Evolutionary conservation across 2,329 filamentous ascomycete genomes (phyloP), one percentile per base, ranked within the genome.

Genomic region (Coniochaeta sp.): DNA sequence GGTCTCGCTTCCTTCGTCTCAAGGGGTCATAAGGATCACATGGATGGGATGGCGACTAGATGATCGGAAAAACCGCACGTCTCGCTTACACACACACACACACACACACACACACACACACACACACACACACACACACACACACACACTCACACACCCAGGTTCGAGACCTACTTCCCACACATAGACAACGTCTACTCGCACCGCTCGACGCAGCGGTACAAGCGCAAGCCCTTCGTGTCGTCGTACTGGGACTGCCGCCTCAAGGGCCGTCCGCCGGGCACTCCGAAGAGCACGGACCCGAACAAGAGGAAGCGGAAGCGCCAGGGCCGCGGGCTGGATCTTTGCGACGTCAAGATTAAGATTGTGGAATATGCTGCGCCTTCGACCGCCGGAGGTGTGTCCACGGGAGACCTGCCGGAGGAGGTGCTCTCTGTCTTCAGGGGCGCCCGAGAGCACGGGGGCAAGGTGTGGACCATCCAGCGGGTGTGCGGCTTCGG

Each of bases 201-300:
- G 28, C 90, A 92, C 74, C 87, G 89, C 63, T 92, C 89, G 1
- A 92, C 89, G 2, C 90, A 93, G 70, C 81, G 81, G 59, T 91
- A 92, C 73, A 93, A 93, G 75, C 87, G 88, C 67, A 91, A 90
- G 67, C 87, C 88, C n/a, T 90, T 93, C 65, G 81, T 91, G 59
- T 91, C 89, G 1, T 89, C 92, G 73, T 93, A 93, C 73, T 93
- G 89, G 87, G 90, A 93, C 74, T 93, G 90, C 68, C 84, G 90
- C 36, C 81, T 93, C 68, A 93, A 93, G 74, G 90, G 90, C 26
- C 82, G 90, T 0, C 89, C 89, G 0, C 86, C 89, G 0, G 90
- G 90, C 32, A 93, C 89, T 4, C 87, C 88, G 61, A 92, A 93
- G 71, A 90, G 88, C 0, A 85, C 89, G 55, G 89, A 93, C 66